Percentiles rank a stretch among this genome's conserved stretches.
Evolutionary conservation across 257 asterid genomes (phyloP).

Genomic region (Solanum peruvianum): DNA sequence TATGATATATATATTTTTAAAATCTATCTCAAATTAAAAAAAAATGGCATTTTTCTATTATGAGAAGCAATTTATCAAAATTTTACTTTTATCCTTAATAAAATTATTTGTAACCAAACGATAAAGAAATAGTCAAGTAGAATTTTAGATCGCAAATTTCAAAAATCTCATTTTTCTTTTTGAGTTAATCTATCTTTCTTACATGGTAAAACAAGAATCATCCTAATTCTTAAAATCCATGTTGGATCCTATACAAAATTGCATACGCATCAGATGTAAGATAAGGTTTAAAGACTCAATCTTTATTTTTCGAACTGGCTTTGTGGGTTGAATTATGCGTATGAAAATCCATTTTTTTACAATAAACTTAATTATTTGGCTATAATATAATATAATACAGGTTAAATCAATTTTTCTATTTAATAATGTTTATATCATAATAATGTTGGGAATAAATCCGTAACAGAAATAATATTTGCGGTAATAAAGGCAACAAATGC

Average conservation of each 20-base stretch:
- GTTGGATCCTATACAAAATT: not conserved
- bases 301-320: not conserved
- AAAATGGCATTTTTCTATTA: no score
- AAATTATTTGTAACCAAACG: not conserved
- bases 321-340: not conserved
- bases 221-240: not conserved
- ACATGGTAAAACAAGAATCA: not conserved
- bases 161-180: no score
- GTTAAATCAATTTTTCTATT: not conserved
- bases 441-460: no score
- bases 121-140: no score
- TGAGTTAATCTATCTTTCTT: not conserved
- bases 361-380: not conserved
- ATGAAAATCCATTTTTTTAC: accelerated
- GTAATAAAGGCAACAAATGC: no score
- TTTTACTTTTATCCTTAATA: not conserved
- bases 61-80: no score
- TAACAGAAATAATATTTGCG: no score
- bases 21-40: no score
- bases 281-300: not conserved
- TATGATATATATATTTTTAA: no score
- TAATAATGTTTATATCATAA: not conserved
- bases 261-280: not conserved
- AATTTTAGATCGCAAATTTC: no score
- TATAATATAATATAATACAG: not conserved